phyloP scores from a whole-genome alignment of 2,329 filamentous ascomycete genomes.

The Fusarium sp. region DNA sequence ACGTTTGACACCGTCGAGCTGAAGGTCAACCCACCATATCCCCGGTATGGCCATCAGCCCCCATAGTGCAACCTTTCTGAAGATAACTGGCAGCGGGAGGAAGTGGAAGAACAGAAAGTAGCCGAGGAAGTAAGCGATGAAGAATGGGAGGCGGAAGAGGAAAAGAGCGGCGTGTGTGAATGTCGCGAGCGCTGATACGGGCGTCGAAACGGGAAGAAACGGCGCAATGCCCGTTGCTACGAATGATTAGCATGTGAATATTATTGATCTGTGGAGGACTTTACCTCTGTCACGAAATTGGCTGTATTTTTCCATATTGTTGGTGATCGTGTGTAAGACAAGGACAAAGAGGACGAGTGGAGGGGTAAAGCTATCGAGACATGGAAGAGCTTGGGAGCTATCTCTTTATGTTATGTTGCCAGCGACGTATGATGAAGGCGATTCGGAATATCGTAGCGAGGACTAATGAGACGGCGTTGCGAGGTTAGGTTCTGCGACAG shows the following conservation, averaged over 20 bases:
- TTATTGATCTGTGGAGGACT: background rate
- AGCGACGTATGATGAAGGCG: background rate
- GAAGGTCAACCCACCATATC: slow-evolving; percentile 98
- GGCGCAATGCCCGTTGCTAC: slow-evolving; percentile 94
- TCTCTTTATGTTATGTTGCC: slow-evolving; percentile 2
- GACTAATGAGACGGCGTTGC: slow-evolving; percentile 20
- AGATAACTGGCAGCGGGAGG: slow-evolving; percentile 70
- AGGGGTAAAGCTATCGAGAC: slow-evolving; percentile 36
- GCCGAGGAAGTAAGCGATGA: slow-evolving; percentile 70
- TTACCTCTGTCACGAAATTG: slow-evolving; percentile 90
- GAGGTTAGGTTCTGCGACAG: slow-evolving; percentile 33
- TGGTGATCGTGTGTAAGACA: slow-evolving; percentile 13
- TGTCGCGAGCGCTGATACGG: slow-evolving; percentile 68
- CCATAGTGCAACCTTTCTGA: slow-evolving; percentile 89
- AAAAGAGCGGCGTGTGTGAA: slow-evolving; percentile 78
- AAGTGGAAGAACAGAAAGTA: slow-evolving; percentile 88
- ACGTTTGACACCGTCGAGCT: slow-evolving; percentile 94
- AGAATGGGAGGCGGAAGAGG: slow-evolving; percentile 79
- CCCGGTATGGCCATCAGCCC: slow-evolving; percentile 86
- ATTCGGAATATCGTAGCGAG: background rate
- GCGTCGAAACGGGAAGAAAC: slow-evolving; percentile 83
- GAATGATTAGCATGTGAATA: slow-evolving; percentile 16
- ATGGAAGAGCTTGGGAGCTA: slow-evolving; percentile 18
- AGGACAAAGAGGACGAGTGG: slow-evolving; percentile 17
- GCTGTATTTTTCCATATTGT: slow-evolving; percentile 89